These are phyloP conservation scores for Epichloe gansuensis DNA, from an alignment of 2,329 filamentous ascomycete species.

Conservation along the genomic window DNA sequence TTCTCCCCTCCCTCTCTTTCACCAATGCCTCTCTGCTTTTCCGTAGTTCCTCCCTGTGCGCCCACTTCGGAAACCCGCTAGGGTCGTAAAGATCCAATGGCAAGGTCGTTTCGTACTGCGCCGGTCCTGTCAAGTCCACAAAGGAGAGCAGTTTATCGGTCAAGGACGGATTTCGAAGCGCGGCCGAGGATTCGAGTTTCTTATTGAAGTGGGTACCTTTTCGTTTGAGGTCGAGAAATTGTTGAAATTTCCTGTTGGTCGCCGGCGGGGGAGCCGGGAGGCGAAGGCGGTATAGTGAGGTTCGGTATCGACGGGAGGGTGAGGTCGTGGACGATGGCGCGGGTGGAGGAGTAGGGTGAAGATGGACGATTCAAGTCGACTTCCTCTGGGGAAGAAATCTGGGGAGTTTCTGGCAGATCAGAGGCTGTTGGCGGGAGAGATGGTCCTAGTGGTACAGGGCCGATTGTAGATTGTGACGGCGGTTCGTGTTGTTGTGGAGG, in stretches of 20 bases:
- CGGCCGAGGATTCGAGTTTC: slow-evolving; percentile 53
- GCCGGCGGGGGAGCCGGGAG: slow-evolving; percentile 45
- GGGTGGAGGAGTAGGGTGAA: slow-evolving; percentile 57
- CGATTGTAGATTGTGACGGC: slow-evolving; percentile 10
- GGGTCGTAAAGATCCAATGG: slow-evolving; percentile 46
- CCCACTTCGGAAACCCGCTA: slow-evolving; percentile 39
- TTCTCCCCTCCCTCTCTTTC: slow-evolving; percentile 32
- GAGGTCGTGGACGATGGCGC: slow-evolving; percentile 54
- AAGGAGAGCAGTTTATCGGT: slow-evolving; percentile 63
- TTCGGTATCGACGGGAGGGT: slow-evolving; percentile 63
- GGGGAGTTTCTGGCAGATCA: slow-evolving; percentile 9
- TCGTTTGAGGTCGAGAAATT: slow-evolving; percentile 67
- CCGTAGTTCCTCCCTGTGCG: slow-evolving; percentile 37
- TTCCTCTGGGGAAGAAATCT: slow-evolving; percentile 15
- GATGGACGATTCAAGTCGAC: slow-evolving; percentile 11
- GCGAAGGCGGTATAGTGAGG: slow-evolving; percentile 63
- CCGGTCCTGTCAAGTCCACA: slow-evolving; percentile 35
- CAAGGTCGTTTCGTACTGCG: slow-evolving; percentile 56
- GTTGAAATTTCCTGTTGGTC: slow-evolving; percentile 55
- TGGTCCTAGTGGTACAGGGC: slow-evolving; percentile 26
- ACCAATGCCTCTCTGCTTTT: slow-evolving; percentile 33
- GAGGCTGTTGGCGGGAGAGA: slow-evolving; percentile 23
- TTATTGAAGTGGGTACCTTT: slow-evolving; percentile 69
- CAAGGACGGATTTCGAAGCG: slow-evolving; percentile 60
- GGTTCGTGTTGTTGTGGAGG: neutral